Evolutionary conservation across 345 rosid genomes (phyloP), one percentile per base, ranked within the genome.

Genomic region (Geranium brycei): DNA sequence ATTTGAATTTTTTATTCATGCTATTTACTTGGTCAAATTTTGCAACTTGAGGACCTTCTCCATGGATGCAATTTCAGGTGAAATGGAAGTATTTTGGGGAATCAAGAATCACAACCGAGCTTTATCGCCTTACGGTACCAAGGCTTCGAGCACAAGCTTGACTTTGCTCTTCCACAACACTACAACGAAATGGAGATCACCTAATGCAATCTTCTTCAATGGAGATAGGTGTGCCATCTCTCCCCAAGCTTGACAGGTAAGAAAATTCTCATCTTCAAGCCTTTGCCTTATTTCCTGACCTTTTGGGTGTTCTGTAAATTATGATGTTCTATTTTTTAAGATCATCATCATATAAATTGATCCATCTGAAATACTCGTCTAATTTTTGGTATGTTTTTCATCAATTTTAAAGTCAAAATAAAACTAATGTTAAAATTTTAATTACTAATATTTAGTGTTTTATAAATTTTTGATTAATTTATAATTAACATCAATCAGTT

Each of bases 21-120:
- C 28, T 23, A 23, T 23, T 23, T 23, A 23, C 28, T 7, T 18
- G 2, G 19, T 7, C 1, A 4, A 47, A 3, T 13, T 7, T 47
- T 13, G 13, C 10, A 47, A 47, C 53, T 47, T 10, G 53, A 47
- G 14, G 3, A 11, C 53, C 53, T 47, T 47, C 53, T 47, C 53
- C 53, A 47, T 47, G 53, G 14, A 11, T 47, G 53, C 14, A 47
- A 16, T 31, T n/a, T 35, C 30, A 60, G 64, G 40, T 17, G 60
- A 55, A 38, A 58, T 13, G 31, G 59, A 60, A 51, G 38, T 67
- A 31, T 0, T 30, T 35, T 60, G 69, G 59, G 69, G 64, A 16
- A 60, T 67, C 19, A 17, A 53, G 53, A 12, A 47, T 15, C 19
- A 59, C 58, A 11, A 59, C 62, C 62, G 5, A 31, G 58, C 1